Evolutionary conservation across 164 flowering plant species (phyloP), one percentile per base, ranked within the genome.

Genomic region (Pachysandra terminalis): DNA sequence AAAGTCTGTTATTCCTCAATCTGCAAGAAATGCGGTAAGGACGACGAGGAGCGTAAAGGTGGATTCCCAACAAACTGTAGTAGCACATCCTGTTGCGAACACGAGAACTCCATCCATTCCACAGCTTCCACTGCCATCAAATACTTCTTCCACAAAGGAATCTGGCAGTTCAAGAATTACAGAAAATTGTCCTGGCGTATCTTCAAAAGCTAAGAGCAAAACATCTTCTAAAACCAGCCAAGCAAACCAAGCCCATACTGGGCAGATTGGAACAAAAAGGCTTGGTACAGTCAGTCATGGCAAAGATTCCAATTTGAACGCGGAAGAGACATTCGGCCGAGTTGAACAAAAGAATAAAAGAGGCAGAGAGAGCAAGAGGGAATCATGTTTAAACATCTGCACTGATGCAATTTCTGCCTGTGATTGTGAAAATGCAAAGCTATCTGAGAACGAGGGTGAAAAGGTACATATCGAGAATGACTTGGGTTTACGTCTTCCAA

Each of bases 1-100:
- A 64, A 85, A 79, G 56, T 28, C 65, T 9, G 71, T 65, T 56
- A 81, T 79, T 66, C 55, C 60, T 68, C 86, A 72, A 63, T 35
- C 76, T 56, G 62, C 69, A 37, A 77, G 76, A n/a, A n/a, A n/a
- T n/a, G n/a, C n/a, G n/a, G n/a, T n/a, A 9, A 65, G 68, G 58
- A 62, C 32, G 49, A 41, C n/a, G 63, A 45, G 19, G n/a, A n/a
- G n/a, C 45, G n/a, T n/a, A n/a, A n/a, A n/a, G n/a, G n/a, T n/a
- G n/a, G n/a, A n/a, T n/a, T n/a, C n/a, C n/a, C n/a, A n/a, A n/a
- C n/a, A n/a, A 79, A 51, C 75, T 59, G 32, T 52, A 24, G 65
- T 24, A 9, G 67, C 66, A 45, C 45, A 61, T 45, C 27, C 76
- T 68, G 56, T 75, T 49, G 51, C 58, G 16, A 69, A 56, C 22